phyloP scores from a whole-genome alignment of 495 filamentous ascomycete genomes.

The Friedmanniomyces simplex region DNA sequence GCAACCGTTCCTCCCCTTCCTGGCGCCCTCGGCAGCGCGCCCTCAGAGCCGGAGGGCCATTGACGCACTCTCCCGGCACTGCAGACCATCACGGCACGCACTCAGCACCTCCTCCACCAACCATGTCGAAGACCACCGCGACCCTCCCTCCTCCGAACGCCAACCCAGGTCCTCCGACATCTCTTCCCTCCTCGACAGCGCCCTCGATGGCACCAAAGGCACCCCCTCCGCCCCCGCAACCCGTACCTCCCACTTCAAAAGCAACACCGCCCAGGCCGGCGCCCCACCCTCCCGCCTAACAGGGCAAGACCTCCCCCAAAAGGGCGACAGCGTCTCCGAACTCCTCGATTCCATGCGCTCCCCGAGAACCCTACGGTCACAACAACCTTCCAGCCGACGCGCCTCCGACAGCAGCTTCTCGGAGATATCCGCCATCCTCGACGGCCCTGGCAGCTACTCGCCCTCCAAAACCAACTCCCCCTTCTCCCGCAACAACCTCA shows the following conservation, averaged over 20 bases:
- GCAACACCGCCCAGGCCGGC: not conserved
- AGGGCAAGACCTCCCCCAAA: not conserved
- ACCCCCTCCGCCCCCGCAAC: slow-evolving; percentile 1
- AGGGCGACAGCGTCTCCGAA: slow-evolving; percentile 4
- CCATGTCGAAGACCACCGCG: not conserved
- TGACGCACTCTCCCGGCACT: not conserved
- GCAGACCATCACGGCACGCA: not conserved
- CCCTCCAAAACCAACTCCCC: not conserved
- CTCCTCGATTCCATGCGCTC: not conserved
- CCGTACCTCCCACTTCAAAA: slow-evolving; percentile 15
- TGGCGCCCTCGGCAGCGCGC: slow-evolving; percentile 1
- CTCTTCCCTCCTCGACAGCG: slow-evolving; percentile 11
- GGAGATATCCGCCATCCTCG: not conserved
- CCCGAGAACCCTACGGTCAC: not conserved
- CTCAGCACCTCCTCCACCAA: not conserved
- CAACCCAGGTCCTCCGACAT: not conserved
- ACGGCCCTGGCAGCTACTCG: not conserved
- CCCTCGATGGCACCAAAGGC: slow-evolving; percentile 12
- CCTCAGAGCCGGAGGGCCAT: not conserved
- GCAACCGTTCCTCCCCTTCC: slow-evolving; percentile 10
- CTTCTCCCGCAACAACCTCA: not conserved
- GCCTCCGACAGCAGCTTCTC: not conserved
- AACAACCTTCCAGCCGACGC: not conserved
- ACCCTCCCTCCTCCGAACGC: not conserved
- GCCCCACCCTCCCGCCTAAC: not conserved